Conservation (phyloP, 2,329 filamentous ascomycete genomes). For the Didymella arachidicola region DNA sequence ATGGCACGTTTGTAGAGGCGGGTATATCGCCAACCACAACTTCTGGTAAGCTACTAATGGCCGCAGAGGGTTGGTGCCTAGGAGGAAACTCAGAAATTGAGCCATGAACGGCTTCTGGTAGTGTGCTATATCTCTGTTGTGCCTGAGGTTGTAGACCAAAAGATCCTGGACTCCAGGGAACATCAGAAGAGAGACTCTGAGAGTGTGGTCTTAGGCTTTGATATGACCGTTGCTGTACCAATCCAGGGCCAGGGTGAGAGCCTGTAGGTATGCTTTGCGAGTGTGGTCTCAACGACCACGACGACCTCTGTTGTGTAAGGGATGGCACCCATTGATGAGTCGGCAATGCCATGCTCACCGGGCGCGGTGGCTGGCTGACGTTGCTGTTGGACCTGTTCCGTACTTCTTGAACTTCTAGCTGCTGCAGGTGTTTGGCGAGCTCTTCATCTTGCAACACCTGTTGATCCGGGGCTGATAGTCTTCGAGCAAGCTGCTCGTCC, state of each 20-base stretch:
- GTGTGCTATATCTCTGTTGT: constrained; percentile 17
- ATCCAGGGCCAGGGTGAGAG: constrained; percentile 12
- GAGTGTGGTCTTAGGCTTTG: constrained; percentile 19
- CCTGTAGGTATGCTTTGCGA: constrained; percentile 11
- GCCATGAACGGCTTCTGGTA: constrained; percentile 27
- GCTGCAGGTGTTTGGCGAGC: constrained; percentile 39
- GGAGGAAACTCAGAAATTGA: neutral
- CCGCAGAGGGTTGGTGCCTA: neutral
- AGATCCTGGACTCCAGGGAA: constrained; percentile 29
- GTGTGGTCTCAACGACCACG: constrained; percentile 15
- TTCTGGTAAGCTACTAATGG: constrained; percentile 11
- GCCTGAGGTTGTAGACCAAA: constrained; percentile 16
- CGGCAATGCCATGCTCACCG: constrained; percentile 23
- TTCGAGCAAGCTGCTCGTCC: constrained; percentile 43
- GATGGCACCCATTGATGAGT: constrained; percentile 19
- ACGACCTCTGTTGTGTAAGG: constrained; percentile 21
- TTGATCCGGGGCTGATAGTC: constrained; percentile 37
- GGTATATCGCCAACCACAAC: constrained; percentile 4
- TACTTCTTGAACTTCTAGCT: constrained; percentile 40
- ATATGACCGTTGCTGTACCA: constrained; percentile 24
- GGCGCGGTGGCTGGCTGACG: constrained; percentile 25
- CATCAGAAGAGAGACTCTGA: constrained; percentile 21
- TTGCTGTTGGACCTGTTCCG: constrained; percentile 33
- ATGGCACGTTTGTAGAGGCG: neutral
- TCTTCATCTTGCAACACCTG: constrained; percentile 43